Base-by-base conservation (phyloP, 192 early-diverging fungal genomes). In the Entophlyctis luteolus region DNA sequence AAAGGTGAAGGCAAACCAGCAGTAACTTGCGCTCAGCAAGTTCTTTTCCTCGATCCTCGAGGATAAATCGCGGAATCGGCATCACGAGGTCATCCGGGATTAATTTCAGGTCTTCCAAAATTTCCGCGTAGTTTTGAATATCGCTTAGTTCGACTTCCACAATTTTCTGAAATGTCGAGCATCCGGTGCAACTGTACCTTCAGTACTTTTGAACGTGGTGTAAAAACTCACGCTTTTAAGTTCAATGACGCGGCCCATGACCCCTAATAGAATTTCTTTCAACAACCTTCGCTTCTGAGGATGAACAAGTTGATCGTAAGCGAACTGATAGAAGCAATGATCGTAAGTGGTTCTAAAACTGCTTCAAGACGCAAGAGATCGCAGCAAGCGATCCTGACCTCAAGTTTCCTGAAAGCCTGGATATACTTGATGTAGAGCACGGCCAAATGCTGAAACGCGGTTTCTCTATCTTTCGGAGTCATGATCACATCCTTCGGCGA, bases 271-370 rank as follows among this genome's bases (percentile, higher is more conserved):
- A 10, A 81, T 77, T 38, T 81, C 81, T 31, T 68, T 69, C 38
- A 86, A 54, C 37, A 86, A 62, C 34, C 82, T 59, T n/a, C 84
- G 48, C 55, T 86, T 86, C 65, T 86, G 85, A 0, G 85, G 85
- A 70, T 86, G 85, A 16, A 86, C 67, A 14, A 83, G 77, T 50
- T 83, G 78, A 62, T 86, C 81, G 52, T 86, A 85, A 20, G 81
- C 69, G 22, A 59, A 60, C 84, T 86, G 55, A 12, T 52, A 3
- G 45, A 57, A 65, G n/a, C n/a, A n/a, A n/a, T n/a, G n/a, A n/a
- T n/a, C n/a, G n/a, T n/a, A n/a, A n/a, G n/a, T n/a, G n/a, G n/a
- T n/a, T n/a, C n/a, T n/a, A n/a, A n/a, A n/a, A n/a, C n/a, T n/a
- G n/a, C n/a, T n/a, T n/a, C n/a, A n/a, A n/a, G n/a, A n/a, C n/a